Evolutionary conservation across 129 eudicot genomes (phyloP), one percentile per base, ranked within the genome.

Genomic region (Lonicera japonica): DNA sequence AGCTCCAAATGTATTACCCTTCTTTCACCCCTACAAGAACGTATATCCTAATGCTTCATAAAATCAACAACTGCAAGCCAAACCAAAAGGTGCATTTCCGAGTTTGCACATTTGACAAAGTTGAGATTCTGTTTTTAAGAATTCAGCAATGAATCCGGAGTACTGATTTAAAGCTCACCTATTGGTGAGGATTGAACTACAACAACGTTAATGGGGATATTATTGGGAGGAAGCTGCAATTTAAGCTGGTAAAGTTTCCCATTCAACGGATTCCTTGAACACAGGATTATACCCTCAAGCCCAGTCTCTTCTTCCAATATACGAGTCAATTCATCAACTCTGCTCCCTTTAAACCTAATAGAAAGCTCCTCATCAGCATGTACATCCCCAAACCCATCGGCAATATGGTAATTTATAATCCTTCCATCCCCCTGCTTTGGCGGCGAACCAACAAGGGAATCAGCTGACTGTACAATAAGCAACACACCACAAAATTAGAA

Each of bases 191-290:
- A 74, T 48, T 73, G 82, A 72, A 87, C 85, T 14, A 87, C 81
- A 12, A 87, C 81, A 8, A 87, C 85, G 64, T 87, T 79, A 90
- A 87, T 87, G 45, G 81, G 69, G 6, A 72, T 56, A 25, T 80
- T 83, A 25, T 83, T 87, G 19, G 95, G 95, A 25, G 95, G 95
- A 63, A 87, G 91, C 69, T 87, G 87, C 69, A 87, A 70, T 25
- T 64, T 87, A 21, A 87, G 95, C 0, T 90, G 95, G 70, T 72
- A 80, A 45, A 87, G 88, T 61, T 87, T 77, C 54, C 95, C 90
- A 18, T 87, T 81, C 66, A 87, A 66, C 2, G 90, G 90, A 66
- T 90, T 86, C 47, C 70, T 72, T 5, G 84, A 67, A 62, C 95
- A 87, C 62, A 87, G 87, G 0, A 75, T 70, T 25, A 83, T 63